Evolutionary conservation across 2,329 filamentous ascomycete genomes (phyloP).

Genomic region (Fusarium redolens): DNA sequence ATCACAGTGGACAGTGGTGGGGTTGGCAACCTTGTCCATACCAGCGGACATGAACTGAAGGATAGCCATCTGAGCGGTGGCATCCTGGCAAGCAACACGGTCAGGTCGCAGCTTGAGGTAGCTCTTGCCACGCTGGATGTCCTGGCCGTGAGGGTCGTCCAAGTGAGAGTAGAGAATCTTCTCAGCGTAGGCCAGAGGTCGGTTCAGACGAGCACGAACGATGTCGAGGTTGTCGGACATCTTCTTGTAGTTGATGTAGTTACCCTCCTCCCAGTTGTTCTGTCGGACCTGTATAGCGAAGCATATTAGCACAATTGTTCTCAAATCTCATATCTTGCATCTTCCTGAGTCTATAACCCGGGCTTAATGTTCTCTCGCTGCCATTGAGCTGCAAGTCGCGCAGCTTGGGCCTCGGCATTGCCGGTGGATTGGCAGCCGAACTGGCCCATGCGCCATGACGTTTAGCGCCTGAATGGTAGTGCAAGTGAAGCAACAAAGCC

Average conservation of each 20-base stretch:
- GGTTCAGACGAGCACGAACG: constrained; percentile 89
- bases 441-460: constrained; percentile 27
- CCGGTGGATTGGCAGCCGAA: constrained; percentile 17
- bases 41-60: constrained; percentile 99
- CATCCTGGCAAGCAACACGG: constrained; percentile 98
- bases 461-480: constrained; percentile 1
- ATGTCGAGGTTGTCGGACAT: constrained; percentile 97
- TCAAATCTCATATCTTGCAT: not conserved
- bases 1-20: constrained; percentile 96
- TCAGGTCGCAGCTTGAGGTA: constrained; percentile 98
- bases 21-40: constrained; percentile 94
- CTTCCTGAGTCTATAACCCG: not conserved
- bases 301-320: constrained; percentile 31
- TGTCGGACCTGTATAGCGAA: constrained; percentile 74
- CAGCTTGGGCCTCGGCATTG: constrained; percentile 4
- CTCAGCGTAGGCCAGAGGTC: constrained; percentile 93
- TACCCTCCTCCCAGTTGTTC: constrained; percentile 94
- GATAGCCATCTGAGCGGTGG: constrained; percentile 99
- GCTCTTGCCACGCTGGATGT: constrained; percentile 93
- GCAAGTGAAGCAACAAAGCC: not conserved
- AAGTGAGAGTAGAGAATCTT: constrained; percentile 99
- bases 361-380: not conserved
- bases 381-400: not conserved
- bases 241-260: constrained; percentile 99
- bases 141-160: constrained; percentile 95